Conservation (phyloP, 345 rosid species). For the Hibiscus tridactylites region DNA sequence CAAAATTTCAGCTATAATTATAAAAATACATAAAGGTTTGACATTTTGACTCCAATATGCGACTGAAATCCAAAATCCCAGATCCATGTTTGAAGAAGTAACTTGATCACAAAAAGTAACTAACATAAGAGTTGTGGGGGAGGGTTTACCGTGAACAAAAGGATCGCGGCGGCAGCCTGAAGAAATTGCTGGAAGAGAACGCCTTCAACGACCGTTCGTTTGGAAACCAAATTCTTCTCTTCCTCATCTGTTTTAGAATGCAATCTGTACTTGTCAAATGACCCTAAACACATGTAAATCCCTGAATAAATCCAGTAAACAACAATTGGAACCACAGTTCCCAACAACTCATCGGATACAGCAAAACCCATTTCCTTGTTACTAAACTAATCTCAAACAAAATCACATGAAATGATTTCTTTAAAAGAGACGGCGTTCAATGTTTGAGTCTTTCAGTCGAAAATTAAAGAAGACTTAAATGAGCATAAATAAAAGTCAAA, state of each 20-base stretch:
- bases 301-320: conserved; percentile 89
- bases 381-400: neutral
- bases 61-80: no score
- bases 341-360: conserved; percentile 68
- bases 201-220: conserved; percentile 56
- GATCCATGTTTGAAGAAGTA: neutral
- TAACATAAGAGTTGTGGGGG: neutral
- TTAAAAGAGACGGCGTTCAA: neutral
- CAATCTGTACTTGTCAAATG: conserved; percentile 58
- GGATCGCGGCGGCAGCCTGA: conserved; percentile 75
- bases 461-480: neutral
- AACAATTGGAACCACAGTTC: conserved; percentile 72
- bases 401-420: neutral
- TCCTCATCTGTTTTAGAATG: conserved; percentile 74
- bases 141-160: conserved; percentile 55
- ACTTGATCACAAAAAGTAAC: neutral
- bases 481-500: neutral
- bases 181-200: conserved; percentile 72
- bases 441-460: neutral
- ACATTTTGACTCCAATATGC: no score
- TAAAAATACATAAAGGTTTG: no score
- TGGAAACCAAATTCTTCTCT: conserved; percentile 76
- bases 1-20: neutral
- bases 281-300: conserved; percentile 44
- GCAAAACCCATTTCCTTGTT: conserved; percentile 14